Evolutionary conservation across 805 yeast genomes (phyloP), one percentile per base, ranked within the genome.

Genomic region (Starmerella stellata): DNA sequence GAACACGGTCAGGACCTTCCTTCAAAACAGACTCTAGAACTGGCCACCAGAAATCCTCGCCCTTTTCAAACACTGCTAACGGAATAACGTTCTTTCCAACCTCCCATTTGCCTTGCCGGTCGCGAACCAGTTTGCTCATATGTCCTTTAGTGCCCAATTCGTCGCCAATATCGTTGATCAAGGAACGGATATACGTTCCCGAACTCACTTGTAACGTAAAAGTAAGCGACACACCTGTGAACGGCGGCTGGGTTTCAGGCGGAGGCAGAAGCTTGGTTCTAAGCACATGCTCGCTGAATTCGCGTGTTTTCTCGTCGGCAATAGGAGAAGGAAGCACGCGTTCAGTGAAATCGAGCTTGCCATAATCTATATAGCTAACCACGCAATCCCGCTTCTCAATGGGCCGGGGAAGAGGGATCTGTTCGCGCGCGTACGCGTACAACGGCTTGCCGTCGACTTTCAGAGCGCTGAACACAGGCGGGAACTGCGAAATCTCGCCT

Each of bases 361-460:
- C 38, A 18, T 9, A 18, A 3, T 17, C 25, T 8, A 41, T 20
- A n/a, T 14, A 56, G 1, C 72, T 66, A 2, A 90, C 68, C 23
- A 63, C 65, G 13, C 82, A 82, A 21, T 72, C 70, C 47, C 98
- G 67, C 1, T 79, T 69, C 50, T 78, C 74, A 38, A 92, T 81
- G n/a, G 76, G 69, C 36, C 71, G 68, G 0, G 98, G 98, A 17
- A 90, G 64, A 0, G 94, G 87, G 20, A 69, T 62, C 0, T 92
- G 92, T 45, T 78, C 71, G 45, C 98, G 67, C 1, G 98, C 98
- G 55, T 90, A 90, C 51, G 87, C 94, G 54, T 92, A 83, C 35
- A 92, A 61, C 3, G 93, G 92, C 59, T 75, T 82, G 15, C 99
- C 99, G 53, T 82, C 75, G 74, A 92, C 78, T 54, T 87, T 87